Base-by-base conservation (phyloP, 148 eudicot species). In the Vaccinium macrocarpon region DNA sequence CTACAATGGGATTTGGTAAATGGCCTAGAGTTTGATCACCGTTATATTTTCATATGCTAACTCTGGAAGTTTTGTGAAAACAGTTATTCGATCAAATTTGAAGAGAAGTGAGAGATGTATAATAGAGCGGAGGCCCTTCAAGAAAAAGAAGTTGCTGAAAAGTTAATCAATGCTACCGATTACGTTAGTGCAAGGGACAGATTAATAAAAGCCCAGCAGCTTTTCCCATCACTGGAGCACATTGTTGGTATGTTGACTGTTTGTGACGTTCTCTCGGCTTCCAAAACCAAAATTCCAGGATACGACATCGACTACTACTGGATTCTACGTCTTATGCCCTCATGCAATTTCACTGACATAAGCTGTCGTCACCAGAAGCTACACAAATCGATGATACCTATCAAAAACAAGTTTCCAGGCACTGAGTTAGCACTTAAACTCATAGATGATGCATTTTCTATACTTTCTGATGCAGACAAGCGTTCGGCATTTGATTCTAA, bases 251-350 rank as follows among this genome's bases (percentile, higher is more conserved):
- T 93, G 93, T 79, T 89, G 16, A 84, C 79, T 66, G 91, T 87
- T n/a, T 93, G 92, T 81, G 87, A 91, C 51, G 84, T 91, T 50
- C 85, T 93, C 53, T 89, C 89, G 0, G 88, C 91, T 76, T 82
- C 93, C 35, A 84, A 86, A 83, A 74, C 81, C 80, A 87, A 84
- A 83, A 12, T 86, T 42, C 88, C 90, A 38, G 87, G 89, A 70
- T 79, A 86, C 85, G 91, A 87, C 72, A 80, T 29, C 55, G 95
- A 93, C 76, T 88, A 90, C 86, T 93, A 93, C 61, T 90, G 93
- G 95, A 84, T 93, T 87, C 91, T 91, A 81, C 87, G 86, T 59
- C 70, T 93, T 74, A 85, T 86, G 86, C 92, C 93, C 4, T 84
- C 86, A 21, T 86, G 93, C 62, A 87, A 85, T n/a, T 52, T 35